phyloP scores from a whole-genome alignment of 345 rosid species.

The Conringia planisiliqua region DNA sequence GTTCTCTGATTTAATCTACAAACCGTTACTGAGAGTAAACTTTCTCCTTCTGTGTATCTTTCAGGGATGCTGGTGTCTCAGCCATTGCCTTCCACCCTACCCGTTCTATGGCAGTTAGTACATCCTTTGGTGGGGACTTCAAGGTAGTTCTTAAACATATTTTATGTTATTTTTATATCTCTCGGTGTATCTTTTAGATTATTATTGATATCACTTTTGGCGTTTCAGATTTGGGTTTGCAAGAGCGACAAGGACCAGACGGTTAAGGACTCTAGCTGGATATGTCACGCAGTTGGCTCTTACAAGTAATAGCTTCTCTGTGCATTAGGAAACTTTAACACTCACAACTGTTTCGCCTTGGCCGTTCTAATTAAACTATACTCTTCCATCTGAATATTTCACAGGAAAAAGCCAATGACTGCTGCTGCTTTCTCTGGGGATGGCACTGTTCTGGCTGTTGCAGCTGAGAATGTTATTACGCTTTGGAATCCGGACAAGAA shows the following conservation, averaged over 20 bases:
- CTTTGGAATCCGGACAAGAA: constrained; percentile 86
- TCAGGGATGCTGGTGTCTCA: constrained; percentile 81
- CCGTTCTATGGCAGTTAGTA: constrained; percentile 64
- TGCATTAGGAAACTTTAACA: not conserved
- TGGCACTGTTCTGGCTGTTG: constrained; percentile 96
- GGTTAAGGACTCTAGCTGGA: constrained; percentile 63
- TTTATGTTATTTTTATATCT: not conserved
- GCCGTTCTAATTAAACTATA: not conserved
- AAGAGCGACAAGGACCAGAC: constrained; percentile 39
- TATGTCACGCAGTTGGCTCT: constrained; percentile 86
- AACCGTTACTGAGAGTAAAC: not conserved
- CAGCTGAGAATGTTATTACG: constrained; percentile 83
- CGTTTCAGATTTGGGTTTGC: constrained; percentile 70
- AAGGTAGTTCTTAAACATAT: constrained; percentile 54
- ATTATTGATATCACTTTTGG: not conserved
- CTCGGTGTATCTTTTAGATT: not conserved
- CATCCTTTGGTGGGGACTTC: constrained; percentile 89
- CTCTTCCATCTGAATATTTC: not conserved
- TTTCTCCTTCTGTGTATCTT: not conserved
- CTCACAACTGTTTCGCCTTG: not conserved
- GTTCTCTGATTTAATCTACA: not conserved
- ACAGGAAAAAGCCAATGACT: constrained; percentile 83
- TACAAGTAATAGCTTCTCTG: constrained; percentile 57
- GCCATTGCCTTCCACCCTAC: constrained; percentile 76
- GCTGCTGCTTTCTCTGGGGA: constrained; percentile 94